Percentiles rank a stretch among this genome's conserved stretches.
These are phyloP conservation scores for Thuja plicata DNA, from an alignment of 83 land plant species.

Conservation along the genomic window DNA sequence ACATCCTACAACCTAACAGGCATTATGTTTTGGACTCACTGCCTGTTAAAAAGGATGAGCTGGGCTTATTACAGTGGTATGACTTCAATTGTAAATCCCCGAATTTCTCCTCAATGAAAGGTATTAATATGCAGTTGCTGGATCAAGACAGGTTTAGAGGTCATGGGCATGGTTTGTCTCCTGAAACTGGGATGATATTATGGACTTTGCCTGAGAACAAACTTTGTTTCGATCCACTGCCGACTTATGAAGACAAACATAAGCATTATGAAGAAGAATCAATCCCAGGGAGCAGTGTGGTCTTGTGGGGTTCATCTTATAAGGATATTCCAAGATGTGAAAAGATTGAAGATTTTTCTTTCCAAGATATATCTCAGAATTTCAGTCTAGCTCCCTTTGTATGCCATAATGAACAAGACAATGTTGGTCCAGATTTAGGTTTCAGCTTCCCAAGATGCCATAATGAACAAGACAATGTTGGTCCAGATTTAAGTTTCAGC, in stretches of 20 bases:
- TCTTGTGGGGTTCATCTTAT: constrained; percentile 11
- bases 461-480: background rate
- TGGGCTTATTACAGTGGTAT: background rate
- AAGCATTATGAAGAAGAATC: background rate
- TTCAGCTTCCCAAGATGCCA: background rate
- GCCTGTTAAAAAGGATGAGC: background rate
- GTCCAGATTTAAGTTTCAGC: background rate
- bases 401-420: background rate
- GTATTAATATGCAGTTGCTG: background rate
- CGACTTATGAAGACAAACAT: background rate
- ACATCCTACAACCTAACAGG: constrained; percentile 7
- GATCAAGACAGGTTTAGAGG: background rate
- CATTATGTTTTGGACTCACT: background rate
- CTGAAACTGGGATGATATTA: constrained; percentile 4
- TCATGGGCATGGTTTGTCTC: background rate
- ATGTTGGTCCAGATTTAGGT: background rate
- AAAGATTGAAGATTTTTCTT: background rate
- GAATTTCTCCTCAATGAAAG: background rate
- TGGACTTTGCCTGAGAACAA: constrained; percentile 6
- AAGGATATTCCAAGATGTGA: background rate
- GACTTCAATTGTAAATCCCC: background rate
- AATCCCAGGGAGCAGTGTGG: background rate
- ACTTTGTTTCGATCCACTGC: background rate
- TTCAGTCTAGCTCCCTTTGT: background rate
- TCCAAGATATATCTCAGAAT: background rate